Evolutionary conservation across 176 grass and related monocot genomes (phyloP).

Genomic region (Tuctoria greenei): DNA sequence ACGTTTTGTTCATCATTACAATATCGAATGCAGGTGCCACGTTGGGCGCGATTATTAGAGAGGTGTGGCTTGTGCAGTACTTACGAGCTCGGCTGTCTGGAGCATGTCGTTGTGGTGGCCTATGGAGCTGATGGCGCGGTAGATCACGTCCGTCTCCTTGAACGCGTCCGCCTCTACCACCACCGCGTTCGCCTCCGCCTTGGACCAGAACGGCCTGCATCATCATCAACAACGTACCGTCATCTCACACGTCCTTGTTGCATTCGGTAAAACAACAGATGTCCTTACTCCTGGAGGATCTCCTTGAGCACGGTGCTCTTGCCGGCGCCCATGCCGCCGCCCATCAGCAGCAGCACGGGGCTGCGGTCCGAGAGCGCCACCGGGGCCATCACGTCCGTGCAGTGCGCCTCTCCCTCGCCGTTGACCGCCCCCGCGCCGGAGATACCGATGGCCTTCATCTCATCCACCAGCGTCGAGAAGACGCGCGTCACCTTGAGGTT

Average conservation of each 20-base stretch:
- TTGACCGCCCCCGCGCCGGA: neutral
- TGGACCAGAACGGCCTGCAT: slow-evolving; percentile 47
- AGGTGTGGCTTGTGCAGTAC: neutral
- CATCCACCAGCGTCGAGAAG: slow-evolving; percentile 81
- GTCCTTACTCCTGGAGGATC: slow-evolving; percentile 46
- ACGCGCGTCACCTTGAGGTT: slow-evolving; percentile 81
- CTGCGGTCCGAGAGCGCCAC: slow-evolving; percentile 45
- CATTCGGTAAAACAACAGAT: neutral
- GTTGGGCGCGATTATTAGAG: neutral
- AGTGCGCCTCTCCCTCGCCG: slow-evolving; percentile 1
- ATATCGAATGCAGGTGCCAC: neutral
- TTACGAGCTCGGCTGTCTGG: slow-evolving; percentile 83
- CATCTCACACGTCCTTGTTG: neutral
- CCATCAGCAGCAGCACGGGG: slow-evolving; percentile 68
- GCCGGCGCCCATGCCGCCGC: slow-evolving; percentile 77
- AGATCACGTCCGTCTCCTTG: slow-evolving; percentile 91
- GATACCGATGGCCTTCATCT: slow-evolving; percentile 88
- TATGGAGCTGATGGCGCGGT: slow-evolving; percentile 88
- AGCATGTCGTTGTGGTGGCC: slow-evolving; percentile 95
- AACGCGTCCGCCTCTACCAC: slow-evolving; percentile 91
- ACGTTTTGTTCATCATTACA: too few species aligned
- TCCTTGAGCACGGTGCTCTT: slow-evolving; percentile 85
- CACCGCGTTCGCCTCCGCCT: slow-evolving; percentile 44
- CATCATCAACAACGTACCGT: neutral
- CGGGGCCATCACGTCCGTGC: slow-evolving; percentile 79